Percentiles rank a stretch among this genome's conserved stretches.
These are phyloP conservation scores for Cutaneotrichosporon spelunceum DNA, from an alignment of 1,284 basidiomycete species.

Conservation along the genomic window DNA sequence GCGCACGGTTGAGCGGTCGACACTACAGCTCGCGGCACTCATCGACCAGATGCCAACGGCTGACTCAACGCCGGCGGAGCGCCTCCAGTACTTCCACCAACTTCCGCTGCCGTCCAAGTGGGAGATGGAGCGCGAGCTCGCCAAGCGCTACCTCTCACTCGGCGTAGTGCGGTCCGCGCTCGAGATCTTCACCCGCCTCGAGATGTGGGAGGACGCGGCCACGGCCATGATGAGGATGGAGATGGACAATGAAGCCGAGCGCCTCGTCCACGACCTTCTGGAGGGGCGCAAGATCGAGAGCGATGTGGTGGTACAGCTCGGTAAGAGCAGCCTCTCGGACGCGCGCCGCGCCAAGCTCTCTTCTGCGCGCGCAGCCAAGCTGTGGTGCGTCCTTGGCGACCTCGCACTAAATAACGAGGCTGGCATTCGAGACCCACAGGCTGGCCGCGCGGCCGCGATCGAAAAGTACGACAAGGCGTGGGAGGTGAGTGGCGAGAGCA, in stretches of 20 bases:
- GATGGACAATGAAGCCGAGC: constrained; percentile 67
- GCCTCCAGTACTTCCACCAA: constrained; percentile 72
- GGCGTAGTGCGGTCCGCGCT: constrained; percentile 83
- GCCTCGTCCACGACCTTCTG: constrained; percentile 75
- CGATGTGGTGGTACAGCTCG: constrained; percentile 65
- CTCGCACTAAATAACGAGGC: constrained; percentile 62
- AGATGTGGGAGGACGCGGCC: constrained; percentile 97
- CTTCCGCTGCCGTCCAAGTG: constrained; percentile 80
- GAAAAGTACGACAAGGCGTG: constrained; percentile 81
- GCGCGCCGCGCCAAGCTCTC: constrained; percentile 60
- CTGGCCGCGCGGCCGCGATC: constrained; percentile 54
- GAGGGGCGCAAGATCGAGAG: constrained; percentile 77
- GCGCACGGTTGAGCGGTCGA: constrained; percentile 83
- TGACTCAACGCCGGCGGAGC: constrained; percentile 61
- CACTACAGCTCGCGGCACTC: constrained; percentile 84
- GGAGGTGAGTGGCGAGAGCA: constrained; percentile 72
- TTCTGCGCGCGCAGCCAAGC: constrained; percentile 74
- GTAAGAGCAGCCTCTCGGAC: constrained; percentile 56
- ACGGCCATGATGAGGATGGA: constrained; percentile 79
- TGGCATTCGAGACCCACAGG: constrained; percentile 31
- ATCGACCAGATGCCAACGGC: constrained; percentile 91
- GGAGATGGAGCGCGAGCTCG: constrained; percentile 87
- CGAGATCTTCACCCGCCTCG: constrained; percentile 84
- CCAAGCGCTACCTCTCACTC: constrained; percentile 70
- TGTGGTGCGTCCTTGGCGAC: constrained; percentile 95